A percentile compares a stretch with the other conserved stretches of the same genome.
Conservation (phyloP, 768 basidiomycete genomes). For the Amanita thiersii region DNA sequence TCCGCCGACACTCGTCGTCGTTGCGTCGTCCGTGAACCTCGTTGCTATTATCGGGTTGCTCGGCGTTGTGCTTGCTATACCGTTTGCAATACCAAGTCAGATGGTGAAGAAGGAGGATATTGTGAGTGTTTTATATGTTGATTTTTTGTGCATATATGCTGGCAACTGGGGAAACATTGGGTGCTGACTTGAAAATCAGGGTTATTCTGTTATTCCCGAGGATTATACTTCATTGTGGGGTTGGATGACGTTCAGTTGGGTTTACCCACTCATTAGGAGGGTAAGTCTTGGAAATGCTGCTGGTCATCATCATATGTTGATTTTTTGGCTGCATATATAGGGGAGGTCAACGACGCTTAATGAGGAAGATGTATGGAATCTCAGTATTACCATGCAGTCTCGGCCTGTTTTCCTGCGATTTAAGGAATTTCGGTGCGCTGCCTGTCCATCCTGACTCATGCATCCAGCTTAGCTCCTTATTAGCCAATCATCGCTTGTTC, state of each 20-base stretch:
- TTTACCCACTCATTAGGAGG: constrained; percentile 52
- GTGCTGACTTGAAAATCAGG: constrained; percentile 24
- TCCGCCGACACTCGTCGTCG: constrained; percentile 22
- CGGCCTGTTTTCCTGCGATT: constrained; percentile 56
- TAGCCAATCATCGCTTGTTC: constrained; percentile 32
- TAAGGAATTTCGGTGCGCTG: constrained; percentile 24
- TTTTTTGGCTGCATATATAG: constrained; percentile 13
- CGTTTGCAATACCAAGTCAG: constrained; percentile 53
- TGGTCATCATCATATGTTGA: background rate
- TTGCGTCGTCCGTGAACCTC: constrained; percentile 33
- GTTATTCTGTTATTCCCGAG: constrained; percentile 53
- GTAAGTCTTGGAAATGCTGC: constrained; percentile 17
- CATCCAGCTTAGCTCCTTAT: background rate
- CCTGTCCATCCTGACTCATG: background rate
- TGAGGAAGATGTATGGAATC: constrained; percentile 64
- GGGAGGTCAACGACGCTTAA: constrained; percentile 49
- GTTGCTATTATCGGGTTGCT: constrained; percentile 34
- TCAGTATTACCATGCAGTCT: constrained; percentile 63
- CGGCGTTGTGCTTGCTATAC: constrained; percentile 48
- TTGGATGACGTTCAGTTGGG: constrained; percentile 70
- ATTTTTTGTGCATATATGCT: background rate
- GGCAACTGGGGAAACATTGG: no score
- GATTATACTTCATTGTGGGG: constrained; percentile 68
- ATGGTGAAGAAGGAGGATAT: constrained; percentile 47
- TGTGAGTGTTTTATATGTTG: constrained; percentile 31